Evolutionary conservation across 2,329 filamentous ascomycete species (phyloP), one percentile per base, ranked within the genome.

Genomic region (Beauveria sp.): DNA sequence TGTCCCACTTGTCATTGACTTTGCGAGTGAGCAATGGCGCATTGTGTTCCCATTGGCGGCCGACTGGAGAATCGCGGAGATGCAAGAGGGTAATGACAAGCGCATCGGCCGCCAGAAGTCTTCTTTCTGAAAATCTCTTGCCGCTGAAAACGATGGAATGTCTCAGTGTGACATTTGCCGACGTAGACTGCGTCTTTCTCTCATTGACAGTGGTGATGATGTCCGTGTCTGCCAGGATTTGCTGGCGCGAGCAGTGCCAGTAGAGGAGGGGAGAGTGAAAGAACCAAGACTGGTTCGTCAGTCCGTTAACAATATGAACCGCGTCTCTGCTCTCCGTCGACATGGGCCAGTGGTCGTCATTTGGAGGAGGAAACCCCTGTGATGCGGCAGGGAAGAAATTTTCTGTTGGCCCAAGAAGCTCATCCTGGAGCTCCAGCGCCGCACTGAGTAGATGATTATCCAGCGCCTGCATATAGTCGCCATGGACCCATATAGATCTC

Each of bases 221-320:
- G 69, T 92, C 80, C 0, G 71, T 59, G 67, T 93, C 90, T 18
- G 73, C 70, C 28, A 81, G 70, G 55, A 93, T 82, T 7, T 73
- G 74, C 1, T 82, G 78, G 6, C 76, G 69, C n/a, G 80, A 89
- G 70, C 86, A 89, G 63, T 85, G 81, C 90, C 90, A 93, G 72
- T 92, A 93, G 72, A 91, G 86, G 59, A 93, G 74, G 1, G 90
- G 89, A n/a, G 90, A 93, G 67, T 93, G 89, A 69, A 90, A 90
- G 66, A 90, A 89, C 88, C 88, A 91, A 4, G 85, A 85, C 66
- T 85, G 75, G 65, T 85, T 81, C 4, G 79, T 84, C 40, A 85
- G 71, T 16, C 83, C 84, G 67, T 87, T 86, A 66, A 79, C 76
- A 57, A 84, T 79, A 68, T 87, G 85, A 28, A 84, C 77, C 9